Evolutionary conservation across 257 asterid species (phyloP), one percentile per base, ranked within the genome.

Genomic region (Mitragyna speciosa): DNA sequence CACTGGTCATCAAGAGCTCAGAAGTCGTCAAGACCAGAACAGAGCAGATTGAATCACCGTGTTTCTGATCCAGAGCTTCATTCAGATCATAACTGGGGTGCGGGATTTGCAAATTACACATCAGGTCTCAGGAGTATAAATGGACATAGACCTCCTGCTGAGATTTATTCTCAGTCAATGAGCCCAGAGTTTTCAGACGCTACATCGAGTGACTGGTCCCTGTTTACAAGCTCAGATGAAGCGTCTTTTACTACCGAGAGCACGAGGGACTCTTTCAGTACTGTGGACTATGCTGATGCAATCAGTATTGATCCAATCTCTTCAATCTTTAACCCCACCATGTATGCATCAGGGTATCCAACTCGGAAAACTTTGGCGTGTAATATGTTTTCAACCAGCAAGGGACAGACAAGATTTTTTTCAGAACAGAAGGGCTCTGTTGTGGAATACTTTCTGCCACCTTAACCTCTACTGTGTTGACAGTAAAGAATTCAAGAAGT

Each of bases 231-330:
- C 94, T 92, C 97, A 28, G 96, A 92, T 30, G 96, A 92, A 80
- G 91, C 96, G 11, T 92, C 97, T 30, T 92, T 94, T 69, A 92
- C 98, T 0, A 91, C 96, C 0, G 98, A 94, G 84, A 91, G 98
- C 83, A 88, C 98, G 17, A 83, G 96, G 71, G 95, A 94, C 87
- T 94, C 97, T 4, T 89, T 92, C 80, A 93, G 97, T 84, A 88
- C 94, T 0, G 86, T 88, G 72, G 96, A 90, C 72, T 87, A 84
- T 45, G 63, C 85, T 0, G 91, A 90, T 58, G 84, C 86, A 14
- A 86, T 70, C n/a, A 73, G 66, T 33, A 26, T 83, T 20, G 86
- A 88, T 73, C 90, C 95, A 0, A 77, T 91, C 73, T 80, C 96
- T 11, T 86, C 96, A 20, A 84, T 92, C 80, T 88, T 87, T 73